These are phyloP conservation scores for Scutellaria barbata DNA, from an alignment of 257 asterid species.

Conservation along the genomic window DNA sequence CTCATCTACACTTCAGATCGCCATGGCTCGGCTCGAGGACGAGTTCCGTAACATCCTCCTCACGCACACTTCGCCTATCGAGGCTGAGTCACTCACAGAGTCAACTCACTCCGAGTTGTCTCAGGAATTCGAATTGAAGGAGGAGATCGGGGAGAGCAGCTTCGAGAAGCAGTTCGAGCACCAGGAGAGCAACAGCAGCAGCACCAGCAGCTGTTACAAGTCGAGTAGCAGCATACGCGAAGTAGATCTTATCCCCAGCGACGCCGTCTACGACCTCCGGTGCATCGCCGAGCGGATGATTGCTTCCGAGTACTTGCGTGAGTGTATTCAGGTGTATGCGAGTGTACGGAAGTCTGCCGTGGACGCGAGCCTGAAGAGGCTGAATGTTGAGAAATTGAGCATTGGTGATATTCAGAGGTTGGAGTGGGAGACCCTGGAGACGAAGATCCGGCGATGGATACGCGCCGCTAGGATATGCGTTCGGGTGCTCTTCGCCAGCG, in stretches of 20 bases:
- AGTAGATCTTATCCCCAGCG: slow-evolving; percentile 69
- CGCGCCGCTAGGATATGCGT: slow-evolving; percentile 73
- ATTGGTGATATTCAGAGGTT: slow-evolving; percentile 87
- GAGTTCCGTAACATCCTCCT: slow-evolving; percentile 86
- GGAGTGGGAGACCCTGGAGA: slow-evolving; percentile 83
- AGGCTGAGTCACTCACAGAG: slow-evolving; percentile 61
- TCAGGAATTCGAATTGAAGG: slow-evolving; percentile 50
- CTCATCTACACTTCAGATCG: slow-evolving; percentile 72
- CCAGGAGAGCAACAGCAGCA: slow-evolving; percentile 65
- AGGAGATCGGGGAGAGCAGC: slow-evolving; percentile 42
- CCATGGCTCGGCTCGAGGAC: slow-evolving; percentile 96
- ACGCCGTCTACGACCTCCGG: slow-evolving; percentile 78
- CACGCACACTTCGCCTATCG: slow-evolving; percentile 64
- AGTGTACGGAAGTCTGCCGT: slow-evolving; percentile 71
- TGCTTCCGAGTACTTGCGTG: slow-evolving; percentile 63
- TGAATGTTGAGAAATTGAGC: slow-evolving; percentile 72
- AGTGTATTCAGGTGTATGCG: slow-evolving; percentile 90
- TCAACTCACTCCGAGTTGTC: slow-evolving; percentile 46
- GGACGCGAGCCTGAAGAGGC: slow-evolving; percentile 59
- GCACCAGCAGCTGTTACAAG: slow-evolving; percentile 53
- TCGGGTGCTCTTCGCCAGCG: slow-evolving; percentile 78
- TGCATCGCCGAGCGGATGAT: slow-evolving; percentile 87
- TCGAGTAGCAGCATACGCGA: slow-evolving; percentile 68
- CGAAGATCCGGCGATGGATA: slow-evolving; percentile 86
- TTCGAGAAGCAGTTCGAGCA: slow-evolving; percentile 56